Evolutionary conservation across 495 filamentous ascomycete genomes (phyloP).

Genomic region (Daldinia caldariorum): DNA sequence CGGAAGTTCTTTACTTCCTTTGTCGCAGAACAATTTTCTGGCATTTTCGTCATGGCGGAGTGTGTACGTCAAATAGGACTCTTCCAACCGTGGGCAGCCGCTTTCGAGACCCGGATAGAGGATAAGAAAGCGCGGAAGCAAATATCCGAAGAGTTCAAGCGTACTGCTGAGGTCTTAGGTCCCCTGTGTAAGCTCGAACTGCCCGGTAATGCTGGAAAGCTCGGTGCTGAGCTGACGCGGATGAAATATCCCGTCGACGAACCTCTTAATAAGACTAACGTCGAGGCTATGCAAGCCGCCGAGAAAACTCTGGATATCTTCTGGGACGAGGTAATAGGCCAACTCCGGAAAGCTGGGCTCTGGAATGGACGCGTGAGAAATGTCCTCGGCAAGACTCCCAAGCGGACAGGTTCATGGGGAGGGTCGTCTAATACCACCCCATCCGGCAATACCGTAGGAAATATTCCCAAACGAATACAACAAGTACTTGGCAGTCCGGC

Average conservation of each 20-base stretch:
- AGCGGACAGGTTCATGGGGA: neutral
- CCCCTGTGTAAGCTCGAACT: neutral
- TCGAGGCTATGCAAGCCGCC: neutral
- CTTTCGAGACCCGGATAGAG: neutral
- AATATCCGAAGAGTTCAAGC: neutral
- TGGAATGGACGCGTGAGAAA: neutral
- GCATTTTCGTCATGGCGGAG: neutral
- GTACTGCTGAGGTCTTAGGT: neutral
- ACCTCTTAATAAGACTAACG: neutral
- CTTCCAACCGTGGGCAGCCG: neutral
- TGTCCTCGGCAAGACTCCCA: neutral
- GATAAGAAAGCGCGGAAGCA: neutral
- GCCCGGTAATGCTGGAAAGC: neutral
- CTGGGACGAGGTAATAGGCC: neutral
- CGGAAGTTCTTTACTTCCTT: neutral
- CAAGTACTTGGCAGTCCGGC: too few species aligned
- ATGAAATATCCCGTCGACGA: neutral
- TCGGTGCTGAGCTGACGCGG: neutral
- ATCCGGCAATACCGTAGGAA: neutral
- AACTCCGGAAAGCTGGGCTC: neutral
- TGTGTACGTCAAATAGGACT: neutral
- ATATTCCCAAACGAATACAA: neutral
- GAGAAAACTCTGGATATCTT: neutral
- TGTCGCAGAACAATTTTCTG: neutral
- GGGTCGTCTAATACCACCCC: neutral